A percentile compares a stretch with the other conserved stretches of the same genome.
These are phyloP conservation scores for Fraxinus excelsior DNA, from an alignment of 257 asterid genomes.

Conservation along the genomic window DNA sequence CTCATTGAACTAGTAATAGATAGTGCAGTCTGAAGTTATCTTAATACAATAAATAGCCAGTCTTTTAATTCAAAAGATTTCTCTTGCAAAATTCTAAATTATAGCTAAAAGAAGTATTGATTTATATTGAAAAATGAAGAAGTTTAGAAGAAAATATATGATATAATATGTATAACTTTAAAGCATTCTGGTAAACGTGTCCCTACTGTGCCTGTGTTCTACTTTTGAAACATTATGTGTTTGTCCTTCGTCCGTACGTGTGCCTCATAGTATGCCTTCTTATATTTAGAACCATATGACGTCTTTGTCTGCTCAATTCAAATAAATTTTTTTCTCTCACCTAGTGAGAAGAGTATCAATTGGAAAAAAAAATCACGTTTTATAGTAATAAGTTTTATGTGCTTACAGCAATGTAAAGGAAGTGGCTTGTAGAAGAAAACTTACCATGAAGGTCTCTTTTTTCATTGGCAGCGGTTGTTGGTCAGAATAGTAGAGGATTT, in stretches of 20 bases:
- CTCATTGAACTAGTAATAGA: background rate
- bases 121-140: background rate
- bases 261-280: background rate
- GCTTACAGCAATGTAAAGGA: constrained; percentile 7
- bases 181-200: background rate
- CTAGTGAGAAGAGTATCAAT: background rate
- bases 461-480: constrained; percentile 59
- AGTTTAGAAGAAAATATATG: background rate
- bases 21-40: background rate
- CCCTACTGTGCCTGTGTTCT: background rate
- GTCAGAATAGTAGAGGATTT: constrained; percentile 56
- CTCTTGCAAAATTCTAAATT: background rate
- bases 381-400: constrained; percentile 10
- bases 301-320: background rate
- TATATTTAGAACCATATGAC: background rate
- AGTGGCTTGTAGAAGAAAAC: constrained; percentile 21
- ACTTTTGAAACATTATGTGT: background rate
- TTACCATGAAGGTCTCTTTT: constrained; percentile 16
- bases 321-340: background rate
- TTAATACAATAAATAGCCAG: background rate
- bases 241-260: background rate
- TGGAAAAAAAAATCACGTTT: background rate
- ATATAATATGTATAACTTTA: background rate
- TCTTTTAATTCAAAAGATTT: background rate
- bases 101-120: background rate